phyloP scores from a whole-genome alignment of 2,329 filamentous ascomycete genomes.

The Tolypocladium amazonense region DNA sequence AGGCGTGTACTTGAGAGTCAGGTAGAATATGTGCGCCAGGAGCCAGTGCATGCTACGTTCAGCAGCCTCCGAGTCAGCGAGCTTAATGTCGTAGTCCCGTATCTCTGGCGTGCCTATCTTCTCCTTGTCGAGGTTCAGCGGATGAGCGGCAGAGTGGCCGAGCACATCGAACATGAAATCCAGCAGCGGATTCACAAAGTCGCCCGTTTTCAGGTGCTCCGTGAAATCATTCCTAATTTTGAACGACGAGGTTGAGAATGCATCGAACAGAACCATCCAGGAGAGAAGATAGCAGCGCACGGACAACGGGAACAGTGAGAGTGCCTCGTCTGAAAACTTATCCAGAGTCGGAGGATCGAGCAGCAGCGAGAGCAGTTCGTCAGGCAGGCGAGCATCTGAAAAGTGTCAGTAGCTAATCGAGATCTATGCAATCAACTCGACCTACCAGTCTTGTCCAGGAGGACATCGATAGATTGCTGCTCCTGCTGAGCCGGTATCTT shows the following conservation, averaged over 20 bases:
- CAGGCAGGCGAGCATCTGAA: slow-evolving; percentile 58
- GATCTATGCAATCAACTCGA: not conserved
- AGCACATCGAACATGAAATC: slow-evolving; percentile 78
- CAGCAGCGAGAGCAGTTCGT: slow-evolving; percentile 75
- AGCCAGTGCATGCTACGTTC: slow-evolving; percentile 75
- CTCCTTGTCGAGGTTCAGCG: slow-evolving; percentile 62
- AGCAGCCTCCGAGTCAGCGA: slow-evolving; percentile 46
- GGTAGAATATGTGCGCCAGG: slow-evolving; percentile 76
- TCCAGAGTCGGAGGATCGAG: slow-evolving; percentile 66
- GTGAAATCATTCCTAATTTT: slow-evolving; percentile 76
- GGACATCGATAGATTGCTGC: slow-evolving; percentile 65
- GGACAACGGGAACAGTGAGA: slow-evolving; percentile 56
- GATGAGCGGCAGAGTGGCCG: slow-evolving; percentile 62
- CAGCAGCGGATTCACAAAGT: slow-evolving; percentile 58
- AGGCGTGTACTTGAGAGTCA: slow-evolving; percentile 65
- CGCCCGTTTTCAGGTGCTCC: slow-evolving; percentile 64
- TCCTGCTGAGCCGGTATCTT: slow-evolving; percentile 73
- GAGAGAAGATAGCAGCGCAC: slow-evolving; percentile 76
- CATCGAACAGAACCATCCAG: slow-evolving; percentile 85
- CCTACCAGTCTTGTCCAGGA: slow-evolving; percentile 56
- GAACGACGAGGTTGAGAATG: slow-evolving; percentile 67
- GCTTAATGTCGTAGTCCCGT: slow-evolving; percentile 38
- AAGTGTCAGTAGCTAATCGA: not conserved
- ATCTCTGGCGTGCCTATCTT: slow-evolving; percentile 49
- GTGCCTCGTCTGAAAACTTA: slow-evolving; percentile 52